Evolutionary conservation across 805 yeast genomes (phyloP), one percentile per base, ranked within the genome.

Genomic region (Dipodascus geniculatus): DNA sequence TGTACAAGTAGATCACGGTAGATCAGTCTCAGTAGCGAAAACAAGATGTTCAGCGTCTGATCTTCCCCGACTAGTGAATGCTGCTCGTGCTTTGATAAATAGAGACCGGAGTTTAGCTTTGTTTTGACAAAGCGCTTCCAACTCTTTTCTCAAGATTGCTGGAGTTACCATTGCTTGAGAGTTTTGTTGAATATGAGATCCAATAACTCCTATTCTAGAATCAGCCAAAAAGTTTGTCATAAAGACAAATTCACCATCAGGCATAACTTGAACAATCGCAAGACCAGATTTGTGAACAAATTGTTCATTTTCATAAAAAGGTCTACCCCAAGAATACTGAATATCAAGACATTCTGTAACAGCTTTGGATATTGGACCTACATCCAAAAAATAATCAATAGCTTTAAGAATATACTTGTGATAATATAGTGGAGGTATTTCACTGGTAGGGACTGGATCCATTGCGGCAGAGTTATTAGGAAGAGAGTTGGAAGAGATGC

Each of bases 261-360:
- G 87, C 58, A 90, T 73, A 31, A 91, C 73, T 67, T 91, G 97
- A 1, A 93, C 95, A 53, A 93, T 80, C 61, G 90, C 87, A 0
- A 87, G 82, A 1, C 99, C 99, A 0, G 95, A 81, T 55, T 74
- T 77, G 66, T 93, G 99, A 51, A 93, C 83, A 64, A 85, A 95
- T 67, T 93, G 99, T 1, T 87, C 88, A 66, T 79, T 85, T 62
- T 82, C 80, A 71, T 86, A 89, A 33, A 72, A 73, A 1, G 96
- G 95, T 54, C 75, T 78, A 1, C 98, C 98, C 98, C 98, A 91
- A 19, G 96, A 85, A 66, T 89, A 91, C 17, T 74, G 65, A 20
- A 90, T 82, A 48, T 87, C 89, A 11, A 38, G 14, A 16, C 20
- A 17, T 9, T 38, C 14, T 14, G 28, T 20, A 60, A 86, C 79